phyloP scores from a whole-genome alignment of 2,329 filamentous ascomycete genomes.

The Xylariaceae sp. region DNA sequence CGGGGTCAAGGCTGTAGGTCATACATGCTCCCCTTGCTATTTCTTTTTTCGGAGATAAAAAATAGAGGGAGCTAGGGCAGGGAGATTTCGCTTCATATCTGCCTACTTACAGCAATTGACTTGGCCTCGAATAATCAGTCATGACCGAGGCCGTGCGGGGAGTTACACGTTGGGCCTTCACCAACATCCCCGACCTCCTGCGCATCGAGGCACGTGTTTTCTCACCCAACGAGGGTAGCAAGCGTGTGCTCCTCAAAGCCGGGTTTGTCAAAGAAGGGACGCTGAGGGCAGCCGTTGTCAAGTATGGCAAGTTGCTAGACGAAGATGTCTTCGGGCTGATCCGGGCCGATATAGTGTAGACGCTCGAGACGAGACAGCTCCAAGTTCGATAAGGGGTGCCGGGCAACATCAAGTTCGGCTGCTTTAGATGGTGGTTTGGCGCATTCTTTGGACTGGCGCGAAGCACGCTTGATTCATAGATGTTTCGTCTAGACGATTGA shows the following conservation, averaged over 20 bases:
- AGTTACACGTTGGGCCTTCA: slow-evolving; percentile 44
- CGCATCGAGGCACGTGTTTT: slow-evolving; percentile 41
- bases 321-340: slow-evolving; percentile 38
- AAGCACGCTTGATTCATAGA: too few relatives aligned
- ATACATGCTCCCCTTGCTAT: neutral
- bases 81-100: too few relatives aligned
- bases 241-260: slow-evolving; percentile 39
- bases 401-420: too few relatives aligned
- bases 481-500: too few relatives aligned
- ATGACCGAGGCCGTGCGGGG: slow-evolving; percentile 31
- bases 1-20: slow-evolving; percentile 47
- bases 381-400: too few relatives aligned
- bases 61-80: too few relatives aligned
- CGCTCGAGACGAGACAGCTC: neutral
- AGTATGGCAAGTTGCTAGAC: slow-evolving; percentile 40
- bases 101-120: neutral
- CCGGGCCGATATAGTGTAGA: slow-evolving; percentile 33
- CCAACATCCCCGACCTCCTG: slow-evolving; percentile 37
- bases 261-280: slow-evolving; percentile 45
- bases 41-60: neutral
- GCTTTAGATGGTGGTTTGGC: too few relatives aligned
- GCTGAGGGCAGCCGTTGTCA: slow-evolving; percentile 40
- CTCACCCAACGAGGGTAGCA: slow-evolving; percentile 40
- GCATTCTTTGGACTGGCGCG: too few relatives aligned
- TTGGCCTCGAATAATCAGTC: neutral